These are phyloP conservation scores for Didymella sp. DNA, from an alignment of 2,329 filamentous ascomycete genomes.

Conservation along the genomic window DNA sequence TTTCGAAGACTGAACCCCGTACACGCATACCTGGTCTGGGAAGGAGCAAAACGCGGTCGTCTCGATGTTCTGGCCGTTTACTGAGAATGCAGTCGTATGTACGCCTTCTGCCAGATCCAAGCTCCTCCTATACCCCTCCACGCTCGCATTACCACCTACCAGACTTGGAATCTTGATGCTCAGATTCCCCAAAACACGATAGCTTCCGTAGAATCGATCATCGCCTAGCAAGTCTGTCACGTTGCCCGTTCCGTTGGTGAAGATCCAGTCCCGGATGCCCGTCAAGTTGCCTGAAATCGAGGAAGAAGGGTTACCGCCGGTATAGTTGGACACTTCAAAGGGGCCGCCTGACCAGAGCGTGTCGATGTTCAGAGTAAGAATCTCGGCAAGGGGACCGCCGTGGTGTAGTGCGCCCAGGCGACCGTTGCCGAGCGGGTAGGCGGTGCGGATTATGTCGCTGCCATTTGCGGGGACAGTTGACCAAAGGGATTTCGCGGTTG, in stretches of 20 bases:
- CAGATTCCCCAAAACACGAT: constrained; percentile 58
- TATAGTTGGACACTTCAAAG: constrained; percentile 55
- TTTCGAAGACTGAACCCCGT: constrained; percentile 41
- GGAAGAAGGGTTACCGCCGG: constrained; percentile 55
- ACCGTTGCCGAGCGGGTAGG: constrained; percentile 60
- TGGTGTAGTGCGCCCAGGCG: constrained; percentile 57
- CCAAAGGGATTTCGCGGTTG: constrained; percentile 30
- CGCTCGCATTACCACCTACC: constrained; percentile 12
- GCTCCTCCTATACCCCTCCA: constrained; percentile 49
- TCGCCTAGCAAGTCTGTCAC: constrained; percentile 48
- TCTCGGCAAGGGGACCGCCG: constrained; percentile 54
- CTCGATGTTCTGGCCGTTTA: constrained; percentile 43
- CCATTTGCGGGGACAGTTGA: constrained; percentile 27
- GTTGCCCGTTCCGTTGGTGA: constrained; percentile 59
- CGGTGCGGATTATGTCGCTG: constrained; percentile 33
- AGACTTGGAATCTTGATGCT: constrained; percentile 49
- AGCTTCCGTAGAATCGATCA: constrained; percentile 54
- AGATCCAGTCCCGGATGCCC: constrained; percentile 57
- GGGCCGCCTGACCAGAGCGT: constrained; percentile 60
- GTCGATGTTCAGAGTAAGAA: constrained; percentile 57
- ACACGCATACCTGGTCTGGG: constrained; percentile 53
- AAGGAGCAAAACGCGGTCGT: constrained; percentile 56
- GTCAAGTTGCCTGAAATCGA: constrained; percentile 46
- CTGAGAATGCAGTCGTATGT: constrained; percentile 39
- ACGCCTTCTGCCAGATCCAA: constrained; percentile 57